Evolutionary conservation across 1,284 basidiomycete species (phyloP), one percentile per base, ranked within the genome.

Genomic region (Heliocybe sulcata): DNA sequence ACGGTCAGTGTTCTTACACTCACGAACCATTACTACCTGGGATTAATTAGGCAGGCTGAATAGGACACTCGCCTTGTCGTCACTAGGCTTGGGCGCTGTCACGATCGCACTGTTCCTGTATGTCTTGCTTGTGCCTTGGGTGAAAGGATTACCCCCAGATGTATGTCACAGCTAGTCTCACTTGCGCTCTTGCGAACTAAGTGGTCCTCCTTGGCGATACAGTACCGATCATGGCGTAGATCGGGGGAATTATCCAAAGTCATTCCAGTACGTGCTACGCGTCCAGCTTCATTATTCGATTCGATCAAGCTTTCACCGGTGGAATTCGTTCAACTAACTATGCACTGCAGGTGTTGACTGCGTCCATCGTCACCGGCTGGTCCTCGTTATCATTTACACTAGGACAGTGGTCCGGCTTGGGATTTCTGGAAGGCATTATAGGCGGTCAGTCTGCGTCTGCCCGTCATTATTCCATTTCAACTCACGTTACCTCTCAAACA

Each of bases 81-180:
- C 81, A 22, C 69, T 80, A 10, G 73, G 68, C 20, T 73, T 83
- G 23, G 85, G 81, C 12, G 63, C 76, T 20, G 67, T 80, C 25
- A 89, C 87, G 10, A 65, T 90, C 53, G 64, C 71, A 1, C 69
- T 90, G n/a, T 90, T 90, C 68, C 66, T 89, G 54, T 90, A 88
- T 60, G 76, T 90, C 33, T 67, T 90, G 11, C 65, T 84, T 47
- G 70, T 83, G 26, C 86, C 84, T 27, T 76, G 82, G 71, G 70
- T 85, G 23, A 76, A 77, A 56, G 86, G 85, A 9, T 73, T 80
- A 52, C 77, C 82, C 57, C 83, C 85, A 45, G 77, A 90, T 61
- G 88, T 90, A 67, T 59, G 83, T 74, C 26, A n/a, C n/a, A n/a
- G n/a, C n/a, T n/a, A n/a, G n/a, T n/a, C n/a, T n/a, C n/a, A n/a